phyloP scores from a whole-genome alignment of 2,329 filamentous ascomycete genomes.

The Pseudogymnoascus sp. region DNA sequence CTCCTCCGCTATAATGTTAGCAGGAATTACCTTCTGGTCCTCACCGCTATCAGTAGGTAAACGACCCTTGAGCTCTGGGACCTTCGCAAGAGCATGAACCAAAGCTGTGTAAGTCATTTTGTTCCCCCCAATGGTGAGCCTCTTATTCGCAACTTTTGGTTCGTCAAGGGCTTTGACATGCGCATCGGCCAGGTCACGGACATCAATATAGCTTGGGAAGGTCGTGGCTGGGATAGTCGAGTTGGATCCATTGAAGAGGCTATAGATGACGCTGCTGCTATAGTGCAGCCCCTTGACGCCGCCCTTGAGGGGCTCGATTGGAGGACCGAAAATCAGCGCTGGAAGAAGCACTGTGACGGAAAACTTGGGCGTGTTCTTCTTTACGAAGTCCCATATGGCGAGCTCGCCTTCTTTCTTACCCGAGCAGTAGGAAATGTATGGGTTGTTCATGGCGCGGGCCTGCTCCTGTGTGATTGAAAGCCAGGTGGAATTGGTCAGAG shows the following conservation, averaged over 20 bases:
- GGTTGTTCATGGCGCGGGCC: constrained; percentile 20
- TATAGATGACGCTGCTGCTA: constrained; percentile 21
- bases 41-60: constrained; percentile 23
- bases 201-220: constrained; percentile 23
- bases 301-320: constrained; percentile 21
- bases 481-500: constrained; percentile 21
- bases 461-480: constrained; percentile 20
- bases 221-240: constrained; percentile 19
- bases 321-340: constrained; percentile 24
- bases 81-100: constrained; percentile 20
- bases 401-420: constrained; percentile 25
- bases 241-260: constrained; percentile 23
- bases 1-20: constrained; percentile 13
- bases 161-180: constrained; percentile 23
- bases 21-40: constrained; percentile 16
- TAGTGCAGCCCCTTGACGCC: constrained; percentile 22
- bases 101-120: constrained; percentile 17
- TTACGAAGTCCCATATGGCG: constrained; percentile 25
- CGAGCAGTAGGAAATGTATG: constrained; percentile 24
- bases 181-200: constrained; percentile 24
- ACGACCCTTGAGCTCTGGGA: constrained; percentile 21
- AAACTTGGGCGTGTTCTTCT: constrained; percentile 19
- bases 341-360: constrained; percentile 23
- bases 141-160: constrained; percentile 19
- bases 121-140: constrained; percentile 13